Evolutionary conservation across 1,284 basidiomycete genomes (phyloP).

Genomic region (Boletus austroedulis): DNA sequence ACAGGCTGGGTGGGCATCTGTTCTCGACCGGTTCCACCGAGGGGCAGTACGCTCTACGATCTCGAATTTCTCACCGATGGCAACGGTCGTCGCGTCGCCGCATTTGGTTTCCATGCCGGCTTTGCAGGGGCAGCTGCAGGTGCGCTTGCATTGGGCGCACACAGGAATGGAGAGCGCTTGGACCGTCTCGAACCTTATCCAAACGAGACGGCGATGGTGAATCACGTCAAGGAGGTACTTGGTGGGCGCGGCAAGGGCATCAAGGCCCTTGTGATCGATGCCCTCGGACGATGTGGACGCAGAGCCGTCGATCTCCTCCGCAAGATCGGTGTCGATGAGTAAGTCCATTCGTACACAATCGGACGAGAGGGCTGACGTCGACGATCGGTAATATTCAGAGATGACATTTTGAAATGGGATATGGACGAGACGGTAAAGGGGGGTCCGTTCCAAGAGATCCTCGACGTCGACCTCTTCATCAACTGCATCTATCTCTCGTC

Average conservation of each 20-base stretch:
- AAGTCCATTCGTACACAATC: constrained; percentile 29
- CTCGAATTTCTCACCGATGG: constrained; percentile 94
- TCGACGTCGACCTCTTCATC: too few relatives aligned
- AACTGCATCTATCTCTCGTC: too few relatives aligned
- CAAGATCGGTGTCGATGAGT: constrained; percentile 93
- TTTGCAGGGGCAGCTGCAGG: constrained; percentile 97
- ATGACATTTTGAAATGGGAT: constrained; percentile 98
- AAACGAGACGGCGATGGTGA: constrained; percentile 82
- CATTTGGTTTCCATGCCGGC: constrained; percentile 98
- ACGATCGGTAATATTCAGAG: constrained; percentile 44
- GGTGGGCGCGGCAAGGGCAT: constrained; percentile 74
- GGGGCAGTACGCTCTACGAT: constrained; percentile 94
- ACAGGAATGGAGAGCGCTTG: constrained; percentile 59
- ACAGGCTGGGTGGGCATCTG: constrained; percentile 90
- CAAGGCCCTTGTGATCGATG: constrained; percentile 93
- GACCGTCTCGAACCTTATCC: constrained; percentile 75
- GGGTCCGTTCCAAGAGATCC: too few relatives aligned
- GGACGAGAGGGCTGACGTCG: background rate
- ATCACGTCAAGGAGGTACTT: constrained; percentile 65
- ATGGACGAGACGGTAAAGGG: constrained; percentile 96
- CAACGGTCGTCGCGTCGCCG: constrained; percentile 88
- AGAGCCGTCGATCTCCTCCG: constrained; percentile 94
- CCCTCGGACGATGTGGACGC: constrained; percentile 93
- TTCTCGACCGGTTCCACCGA: constrained; percentile 84
- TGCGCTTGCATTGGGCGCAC: constrained; percentile 77